phyloP scores from a whole-genome alignment of 257 asterid species.

The Solanum sitiens region DNA sequence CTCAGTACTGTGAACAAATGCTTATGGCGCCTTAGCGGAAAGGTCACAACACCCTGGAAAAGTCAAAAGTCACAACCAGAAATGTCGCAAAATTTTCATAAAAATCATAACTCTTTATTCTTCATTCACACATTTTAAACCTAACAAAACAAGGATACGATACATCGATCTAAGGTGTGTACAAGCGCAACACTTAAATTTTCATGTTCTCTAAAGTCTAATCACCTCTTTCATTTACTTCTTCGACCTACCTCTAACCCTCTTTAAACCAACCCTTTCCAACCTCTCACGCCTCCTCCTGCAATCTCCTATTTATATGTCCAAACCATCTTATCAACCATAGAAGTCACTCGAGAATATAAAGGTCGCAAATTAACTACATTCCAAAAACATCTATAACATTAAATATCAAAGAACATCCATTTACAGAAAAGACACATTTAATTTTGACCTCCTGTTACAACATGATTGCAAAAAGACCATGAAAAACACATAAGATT shows the following conservation, averaged over 20 bases:
- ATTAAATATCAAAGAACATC: background rate
- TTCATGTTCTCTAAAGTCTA: background rate
- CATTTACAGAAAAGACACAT: background rate
- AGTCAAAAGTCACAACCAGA: background rate
- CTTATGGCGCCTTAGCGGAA: no score
- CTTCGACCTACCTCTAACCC: background rate
- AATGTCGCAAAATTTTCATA: background rate
- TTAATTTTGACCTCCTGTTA: background rate
- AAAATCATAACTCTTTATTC: background rate
- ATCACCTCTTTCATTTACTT: background rate
- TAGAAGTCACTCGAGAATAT: background rate
- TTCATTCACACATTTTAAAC: background rate
- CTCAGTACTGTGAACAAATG: no score
- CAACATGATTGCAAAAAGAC: background rate
- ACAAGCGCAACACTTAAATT: background rate
- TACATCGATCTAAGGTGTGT: background rate
- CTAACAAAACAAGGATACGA: background rate
- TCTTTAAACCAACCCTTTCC: background rate
- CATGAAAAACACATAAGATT: background rate
- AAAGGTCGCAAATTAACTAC: background rate
- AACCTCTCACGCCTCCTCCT: no score
- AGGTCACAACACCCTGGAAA: background rate
- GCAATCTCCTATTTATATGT: background rate
- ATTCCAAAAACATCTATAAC: background rate
- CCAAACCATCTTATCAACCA: background rate